These are phyloP conservation scores for Ramalina peruviana DNA, from an alignment of 495 filamentous ascomycete genomes.

Conservation along the genomic window DNA sequence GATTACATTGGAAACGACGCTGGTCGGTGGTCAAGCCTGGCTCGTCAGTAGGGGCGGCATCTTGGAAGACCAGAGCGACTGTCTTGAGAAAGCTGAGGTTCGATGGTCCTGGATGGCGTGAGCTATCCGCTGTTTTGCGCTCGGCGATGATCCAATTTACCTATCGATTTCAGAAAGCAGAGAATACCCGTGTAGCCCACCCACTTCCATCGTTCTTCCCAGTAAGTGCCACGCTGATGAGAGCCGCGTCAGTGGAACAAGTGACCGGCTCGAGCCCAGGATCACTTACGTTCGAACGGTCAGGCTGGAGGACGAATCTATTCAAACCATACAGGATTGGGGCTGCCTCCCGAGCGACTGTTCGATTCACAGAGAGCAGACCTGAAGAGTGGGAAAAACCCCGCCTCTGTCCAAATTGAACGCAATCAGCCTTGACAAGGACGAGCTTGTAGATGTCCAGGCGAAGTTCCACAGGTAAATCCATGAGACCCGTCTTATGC, in stretches of 20 bases:
- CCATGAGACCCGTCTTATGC: slow-evolving; percentile 18
- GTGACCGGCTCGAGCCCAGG: neutral
- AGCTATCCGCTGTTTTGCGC: neutral
- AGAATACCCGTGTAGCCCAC: slow-evolving; percentile 8
- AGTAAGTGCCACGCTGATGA: neutral
- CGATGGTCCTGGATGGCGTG: neutral
- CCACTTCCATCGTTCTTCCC: slow-evolving; percentile 4
- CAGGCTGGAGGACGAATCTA: slow-evolving; percentile 18
- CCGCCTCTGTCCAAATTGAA: slow-evolving; percentile 13
- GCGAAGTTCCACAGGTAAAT: slow-evolving; percentile 25
- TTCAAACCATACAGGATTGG: slow-evolving; percentile 25
- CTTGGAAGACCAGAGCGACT: slow-evolving; percentile 6
- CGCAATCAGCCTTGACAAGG: slow-evolving; percentile 11
- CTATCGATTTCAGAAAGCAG: slow-evolving; percentile 9
- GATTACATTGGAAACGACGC: slow-evolving; percentile 8
- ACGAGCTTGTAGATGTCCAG: slow-evolving; percentile 22
- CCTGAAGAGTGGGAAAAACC: slow-evolving; percentile 20
- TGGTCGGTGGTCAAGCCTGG: slow-evolving; percentile 1
- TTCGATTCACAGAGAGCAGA: slow-evolving; percentile 23
- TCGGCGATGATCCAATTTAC: neutral
- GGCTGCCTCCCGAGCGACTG: slow-evolving; percentile 20
- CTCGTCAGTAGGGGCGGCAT: slow-evolving; percentile 5
- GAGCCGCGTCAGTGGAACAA: slow-evolving; percentile 1
- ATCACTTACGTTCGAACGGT: neutral
- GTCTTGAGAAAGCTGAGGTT: slow-evolving; percentile 6